A percentile compares a stretch with the other conserved stretches of the same genome.
Conservation (phyloP, 768 basidiomycete species). For the Termitomyces titanicus region DNA sequence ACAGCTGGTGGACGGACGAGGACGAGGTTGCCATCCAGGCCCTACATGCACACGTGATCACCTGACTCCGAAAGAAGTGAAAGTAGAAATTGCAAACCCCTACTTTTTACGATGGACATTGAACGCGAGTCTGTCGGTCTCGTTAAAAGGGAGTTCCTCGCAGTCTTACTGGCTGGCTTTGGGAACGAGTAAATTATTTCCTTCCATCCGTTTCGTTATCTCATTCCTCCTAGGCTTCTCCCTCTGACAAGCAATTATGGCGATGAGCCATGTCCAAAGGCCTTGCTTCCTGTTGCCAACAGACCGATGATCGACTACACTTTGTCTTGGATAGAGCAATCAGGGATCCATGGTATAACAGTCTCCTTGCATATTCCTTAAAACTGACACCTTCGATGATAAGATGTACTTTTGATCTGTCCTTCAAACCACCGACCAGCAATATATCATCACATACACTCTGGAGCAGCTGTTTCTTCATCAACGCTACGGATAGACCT, state of each 20-base stretch:
- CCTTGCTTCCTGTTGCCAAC: constrained; percentile 84
- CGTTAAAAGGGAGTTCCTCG: constrained; percentile 76
- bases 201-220: constrained; percentile 6
- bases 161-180: constrained; percentile 85
- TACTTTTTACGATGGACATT: constrained; percentile 51
- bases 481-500: constrained; percentile 72
- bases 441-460: constrained; percentile 83
- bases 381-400: constrained; percentile 8
- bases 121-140: constrained; percentile 49
- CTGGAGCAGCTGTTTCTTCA: constrained; percentile 52
- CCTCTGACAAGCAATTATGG: constrained; percentile 78
- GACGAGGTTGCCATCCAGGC: constrained; percentile 16
- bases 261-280: constrained; percentile 82
- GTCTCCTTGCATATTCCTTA: background rate
- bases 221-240: constrained; percentile 45
- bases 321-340: constrained; percentile 82
- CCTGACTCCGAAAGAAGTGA: constrained; percentile 2
- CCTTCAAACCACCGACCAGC: constrained; percentile 70
- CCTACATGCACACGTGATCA: constrained; percentile 8
- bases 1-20: constrained; percentile 71
- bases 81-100: background rate
- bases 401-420: constrained; percentile 87
- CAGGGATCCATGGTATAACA: constrained; percentile 71
- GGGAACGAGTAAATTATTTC: constrained; percentile 66
- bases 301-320: constrained; percentile 83